These are phyloP conservation scores for Collariella sp. DNA, from an alignment of 495 filamentous ascomycete genomes.

Conservation along the genomic window DNA sequence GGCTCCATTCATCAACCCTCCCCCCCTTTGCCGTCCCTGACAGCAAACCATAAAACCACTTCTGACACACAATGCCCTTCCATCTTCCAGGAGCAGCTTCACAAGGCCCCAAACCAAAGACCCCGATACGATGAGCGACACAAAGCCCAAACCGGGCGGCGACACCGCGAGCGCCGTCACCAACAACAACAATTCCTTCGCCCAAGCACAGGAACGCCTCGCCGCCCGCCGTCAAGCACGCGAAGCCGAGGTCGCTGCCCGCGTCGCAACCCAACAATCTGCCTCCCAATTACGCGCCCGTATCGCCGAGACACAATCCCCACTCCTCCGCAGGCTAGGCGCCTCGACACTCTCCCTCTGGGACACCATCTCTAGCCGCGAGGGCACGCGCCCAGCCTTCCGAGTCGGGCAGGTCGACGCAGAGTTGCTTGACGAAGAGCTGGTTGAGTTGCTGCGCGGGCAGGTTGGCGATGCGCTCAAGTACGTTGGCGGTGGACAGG, in stretches of 20 bases:
- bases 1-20: slow-evolving; percentile 1
- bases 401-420: slow-evolving; percentile 96
- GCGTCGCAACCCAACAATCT: slow-evolving; percentile 46
- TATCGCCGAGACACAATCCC: slow-evolving; percentile 55
- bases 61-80: slow-evolving; percentile 1
- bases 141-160: neutral
- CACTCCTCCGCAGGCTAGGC: slow-evolving; percentile 49
- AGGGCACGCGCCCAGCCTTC: slow-evolving; percentile 76
- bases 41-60: neutral
- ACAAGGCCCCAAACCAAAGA: neutral
- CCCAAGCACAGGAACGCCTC: slow-evolving; percentile 75
- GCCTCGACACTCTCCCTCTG: slow-evolving; percentile 51
- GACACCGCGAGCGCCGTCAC: neutral
- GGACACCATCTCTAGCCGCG: slow-evolving; percentile 62
- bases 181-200: slow-evolving; percentile 49
- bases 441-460: slow-evolving; percentile 72
- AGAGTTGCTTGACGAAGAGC: slow-evolving; percentile 89
- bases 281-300: slow-evolving; percentile 49
- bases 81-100: neutral
- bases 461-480: slow-evolving; percentile 87
- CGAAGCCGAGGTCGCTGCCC: slow-evolving; percentile 52
- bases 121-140: slow-evolving; percentile 8
- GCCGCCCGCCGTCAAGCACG: slow-evolving; percentile 66
- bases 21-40: neutral
- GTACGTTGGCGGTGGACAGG: slow-evolving; percentile 65